Evolutionary conservation across 2,329 filamentous ascomycete species (phyloP).

Genomic region (Pseudogymnoascus sp.): DNA sequence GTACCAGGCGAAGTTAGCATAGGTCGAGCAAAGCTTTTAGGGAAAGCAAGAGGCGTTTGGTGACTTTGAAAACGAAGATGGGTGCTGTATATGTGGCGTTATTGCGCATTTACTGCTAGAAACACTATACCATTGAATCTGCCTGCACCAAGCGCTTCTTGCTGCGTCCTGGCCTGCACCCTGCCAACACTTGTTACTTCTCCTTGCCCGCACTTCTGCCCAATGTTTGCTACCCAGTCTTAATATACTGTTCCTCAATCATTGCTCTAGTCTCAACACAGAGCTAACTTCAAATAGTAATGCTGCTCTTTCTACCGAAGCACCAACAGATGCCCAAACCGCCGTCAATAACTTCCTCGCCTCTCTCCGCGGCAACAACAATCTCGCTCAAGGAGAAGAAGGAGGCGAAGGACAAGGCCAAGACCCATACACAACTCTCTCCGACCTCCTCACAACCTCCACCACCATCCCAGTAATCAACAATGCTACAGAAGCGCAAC

Average conservation of each 20-base stretch:
- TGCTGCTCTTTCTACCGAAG: conserved; percentile 43
- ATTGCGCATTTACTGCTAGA: conserved; percentile 27
- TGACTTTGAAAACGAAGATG: conserved; percentile 5
- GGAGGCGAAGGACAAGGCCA: conserved; percentile 38
- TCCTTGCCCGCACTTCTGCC: neutral
- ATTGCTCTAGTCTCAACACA: conserved; percentile 9
- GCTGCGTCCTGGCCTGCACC: neutral
- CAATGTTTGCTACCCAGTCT: neutral
- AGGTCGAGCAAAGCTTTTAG: conserved; percentile 6
- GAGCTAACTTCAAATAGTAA: conserved; percentile 8
- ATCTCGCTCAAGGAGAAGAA: conserved; percentile 20
- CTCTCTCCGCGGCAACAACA: conserved; percentile 55
- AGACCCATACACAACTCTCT: conserved; percentile 71
- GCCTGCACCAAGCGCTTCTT: neutral
- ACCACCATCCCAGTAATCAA: conserved; percentile 73
- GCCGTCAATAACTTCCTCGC: conserved; percentile 83
- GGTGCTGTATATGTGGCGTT: conserved; percentile 12
- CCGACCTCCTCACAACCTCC: conserved; percentile 71
- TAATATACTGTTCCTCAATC: neutral
- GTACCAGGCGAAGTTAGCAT: conserved; percentile 6
- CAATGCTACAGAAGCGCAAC: conserved; percentile 43
- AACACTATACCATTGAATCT: conserved; percentile 15
- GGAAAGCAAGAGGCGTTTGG: conserved; percentile 9
- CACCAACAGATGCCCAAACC: conserved; percentile 56
- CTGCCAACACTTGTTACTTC: neutral